Evolutionary conservation across 2,329 filamentous ascomycete genomes (phyloP).

Genomic region (Ophiocordyceps robertsii): DNA sequence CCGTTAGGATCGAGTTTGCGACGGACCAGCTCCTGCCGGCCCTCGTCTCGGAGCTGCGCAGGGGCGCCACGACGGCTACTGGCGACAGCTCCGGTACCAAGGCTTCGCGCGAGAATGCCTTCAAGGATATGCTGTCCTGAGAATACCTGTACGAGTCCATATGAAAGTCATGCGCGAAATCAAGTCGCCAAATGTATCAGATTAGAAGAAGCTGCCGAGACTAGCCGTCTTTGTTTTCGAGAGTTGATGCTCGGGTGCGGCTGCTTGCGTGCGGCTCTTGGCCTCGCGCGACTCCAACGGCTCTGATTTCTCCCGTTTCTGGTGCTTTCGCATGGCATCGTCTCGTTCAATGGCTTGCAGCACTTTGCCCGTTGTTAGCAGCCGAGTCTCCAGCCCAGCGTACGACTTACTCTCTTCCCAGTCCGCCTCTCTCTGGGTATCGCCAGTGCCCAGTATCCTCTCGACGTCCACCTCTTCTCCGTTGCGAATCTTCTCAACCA

Average conservation of each 20-base stretch:
- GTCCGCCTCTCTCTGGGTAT: constrained; percentile 59
- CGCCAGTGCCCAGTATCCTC: constrained; percentile 64
- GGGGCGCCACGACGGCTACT: constrained; percentile 8
- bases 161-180: background rate
- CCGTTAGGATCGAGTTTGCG: constrained; percentile 42
- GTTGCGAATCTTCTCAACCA: constrained; percentile 54
- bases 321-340: constrained; percentile 35
- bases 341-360: constrained; percentile 54
- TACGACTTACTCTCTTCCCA: constrained; percentile 66
- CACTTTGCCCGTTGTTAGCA: constrained; percentile 29
- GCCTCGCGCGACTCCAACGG: constrained; percentile 8
- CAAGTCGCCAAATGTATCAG: background rate
- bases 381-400: background rate
- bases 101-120: constrained; percentile 16
- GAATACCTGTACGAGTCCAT: constrained; percentile 1
- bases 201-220: constrained; percentile 38
- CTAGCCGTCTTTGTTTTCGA: constrained; percentile 13
- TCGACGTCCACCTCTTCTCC: constrained; percentile 80
- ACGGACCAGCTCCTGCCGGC: constrained; percentile 44
- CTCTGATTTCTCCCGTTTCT: constrained; percentile 26
- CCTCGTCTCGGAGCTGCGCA: constrained; percentile 37
- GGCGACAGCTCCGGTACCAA: background rate
- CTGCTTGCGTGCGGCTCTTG: constrained; percentile 4
- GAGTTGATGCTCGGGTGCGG: constrained; percentile 9
- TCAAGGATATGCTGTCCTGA: constrained; percentile 49